A percentile compares a stretch with the other conserved stretches of the same genome.
Evolutionary conservation across 2,329 filamentous ascomycete genomes (phyloP).

Genomic region (Stagonosporopsis rhizophila): DNA sequence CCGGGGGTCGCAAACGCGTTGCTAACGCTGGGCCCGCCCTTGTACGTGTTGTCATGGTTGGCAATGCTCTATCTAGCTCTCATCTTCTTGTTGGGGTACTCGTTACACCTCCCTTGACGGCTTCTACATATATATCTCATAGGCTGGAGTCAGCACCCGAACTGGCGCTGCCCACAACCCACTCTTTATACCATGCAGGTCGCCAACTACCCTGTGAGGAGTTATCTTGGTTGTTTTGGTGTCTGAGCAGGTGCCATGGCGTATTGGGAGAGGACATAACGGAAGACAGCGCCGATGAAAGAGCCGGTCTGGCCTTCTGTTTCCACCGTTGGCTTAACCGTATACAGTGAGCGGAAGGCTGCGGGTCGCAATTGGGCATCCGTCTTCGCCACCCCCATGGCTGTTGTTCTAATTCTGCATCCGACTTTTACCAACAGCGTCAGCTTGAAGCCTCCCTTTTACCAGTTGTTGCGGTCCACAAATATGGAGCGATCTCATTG

Average conservation of each 20-base stretch:
- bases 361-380: background rate
- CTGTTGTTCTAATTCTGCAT: background rate
- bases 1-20: no score
- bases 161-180: background rate
- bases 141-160: constrained; percentile 1
- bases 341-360: background rate
- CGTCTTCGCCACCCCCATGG: background rate
- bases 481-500: background rate
- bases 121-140: background rate
- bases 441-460: no score
- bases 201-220: background rate
- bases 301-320: no score
- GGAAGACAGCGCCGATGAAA: background rate
- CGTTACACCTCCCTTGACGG: background rate
- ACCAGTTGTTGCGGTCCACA: background rate
- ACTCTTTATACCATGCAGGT: background rate
- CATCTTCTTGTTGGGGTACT: no score
- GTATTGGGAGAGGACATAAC: background rate
- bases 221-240: background rate
- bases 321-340: no score
- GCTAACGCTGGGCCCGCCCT: no score
- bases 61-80: no score
- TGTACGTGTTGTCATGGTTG: no score
- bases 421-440: background rate
- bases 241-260: background rate